phyloP scores from a whole-genome alignment of 257 asterid genomes.

The Verbascum thapsus region DNA sequence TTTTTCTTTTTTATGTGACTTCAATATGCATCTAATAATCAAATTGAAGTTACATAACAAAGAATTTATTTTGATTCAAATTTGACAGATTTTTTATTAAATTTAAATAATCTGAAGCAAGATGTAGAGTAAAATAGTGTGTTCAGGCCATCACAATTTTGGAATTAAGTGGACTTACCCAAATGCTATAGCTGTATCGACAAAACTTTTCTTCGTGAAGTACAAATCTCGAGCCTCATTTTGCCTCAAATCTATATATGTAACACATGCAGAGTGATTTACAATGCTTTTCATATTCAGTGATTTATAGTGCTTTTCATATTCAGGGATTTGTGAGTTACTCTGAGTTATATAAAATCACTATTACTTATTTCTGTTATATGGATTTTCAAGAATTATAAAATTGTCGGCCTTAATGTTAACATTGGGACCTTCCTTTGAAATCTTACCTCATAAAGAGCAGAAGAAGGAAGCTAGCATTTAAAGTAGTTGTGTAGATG shows the following conservation, averaged over 20 bases:
- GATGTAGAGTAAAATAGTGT: slow-evolving; percentile 3
- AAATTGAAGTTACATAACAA: slow-evolving; percentile 17
- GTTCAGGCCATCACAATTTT: slow-evolving; percentile 25
- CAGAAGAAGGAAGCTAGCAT: slow-evolving; percentile 66
- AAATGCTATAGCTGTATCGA: too few species aligned
- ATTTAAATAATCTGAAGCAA: neutral
- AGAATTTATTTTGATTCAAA: neutral
- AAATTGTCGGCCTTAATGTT: neutral
- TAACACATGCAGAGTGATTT: neutral
- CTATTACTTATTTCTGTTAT: slow-evolving; percentile 8
- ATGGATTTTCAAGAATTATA: neutral
- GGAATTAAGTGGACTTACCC: too few species aligned
- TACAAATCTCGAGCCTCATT: slow-evolving; percentile 13
- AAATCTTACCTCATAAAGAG: slow-evolving; percentile 71
- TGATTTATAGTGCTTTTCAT: too few species aligned
- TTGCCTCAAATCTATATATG: neutral
- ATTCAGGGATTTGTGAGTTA: neutral
- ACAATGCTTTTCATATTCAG: neutral
- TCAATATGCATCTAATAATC: slow-evolving; percentile 3
- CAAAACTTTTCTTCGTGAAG: slow-evolving; percentile 29
- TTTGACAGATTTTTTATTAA: slow-evolving; percentile 16
- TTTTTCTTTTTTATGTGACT: too few species aligned
- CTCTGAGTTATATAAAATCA: neutral
- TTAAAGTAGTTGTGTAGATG: slow-evolving; percentile 73
- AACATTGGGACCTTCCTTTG: slow-evolving; percentile 34